These are phyloP conservation scores for Trichoderma atrobrunneum DNA, from an alignment of 2,329 filamentous ascomycete genomes.

Conservation along the genomic window DNA sequence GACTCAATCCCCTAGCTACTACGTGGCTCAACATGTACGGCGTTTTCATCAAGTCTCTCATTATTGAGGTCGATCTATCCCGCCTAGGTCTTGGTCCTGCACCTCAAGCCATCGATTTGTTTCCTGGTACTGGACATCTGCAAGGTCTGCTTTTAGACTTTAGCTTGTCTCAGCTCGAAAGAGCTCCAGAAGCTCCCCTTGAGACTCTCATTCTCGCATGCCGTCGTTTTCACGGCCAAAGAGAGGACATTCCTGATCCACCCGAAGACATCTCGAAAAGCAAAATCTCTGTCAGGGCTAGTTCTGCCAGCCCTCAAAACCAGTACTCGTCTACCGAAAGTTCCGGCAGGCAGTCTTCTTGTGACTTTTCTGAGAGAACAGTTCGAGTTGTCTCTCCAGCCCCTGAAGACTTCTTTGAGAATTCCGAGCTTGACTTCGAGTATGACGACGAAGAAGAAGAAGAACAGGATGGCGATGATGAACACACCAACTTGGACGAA, in stretches of 20 bases:
- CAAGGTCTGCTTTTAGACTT: slow-evolving; percentile 31
- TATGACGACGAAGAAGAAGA: background rate
- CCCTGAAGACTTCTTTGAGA: background rate
- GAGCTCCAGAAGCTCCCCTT: slow-evolving; percentile 26
- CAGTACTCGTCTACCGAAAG: background rate
- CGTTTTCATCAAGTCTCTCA: slow-evolving; percentile 35
- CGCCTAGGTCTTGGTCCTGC: slow-evolving; percentile 34
- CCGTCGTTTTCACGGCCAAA: slow-evolving; percentile 34
- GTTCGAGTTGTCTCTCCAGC: slow-evolving; percentile 2
- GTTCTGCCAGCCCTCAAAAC: background rate
- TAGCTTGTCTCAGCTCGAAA: slow-evolving; percentile 26
- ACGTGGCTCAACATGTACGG: slow-evolving; percentile 37
- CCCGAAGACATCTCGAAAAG: background rate
- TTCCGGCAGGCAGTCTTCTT: background rate
- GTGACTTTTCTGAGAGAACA: background rate
- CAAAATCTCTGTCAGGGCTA: background rate
- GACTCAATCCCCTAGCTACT: slow-evolving; percentile 35
- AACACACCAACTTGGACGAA: background rate
- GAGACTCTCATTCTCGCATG: slow-evolving; percentile 35
- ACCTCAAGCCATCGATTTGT: slow-evolving; percentile 26
- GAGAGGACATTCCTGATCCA: background rate
- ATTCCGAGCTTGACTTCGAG: background rate
- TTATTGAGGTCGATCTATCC: slow-evolving; percentile 43
- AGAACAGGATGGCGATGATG: background rate
- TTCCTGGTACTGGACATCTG: slow-evolving; percentile 27